Conservation (phyloP, 2,329 filamentous ascomycete species). For the Periglandula ipomoeae region DNA sequence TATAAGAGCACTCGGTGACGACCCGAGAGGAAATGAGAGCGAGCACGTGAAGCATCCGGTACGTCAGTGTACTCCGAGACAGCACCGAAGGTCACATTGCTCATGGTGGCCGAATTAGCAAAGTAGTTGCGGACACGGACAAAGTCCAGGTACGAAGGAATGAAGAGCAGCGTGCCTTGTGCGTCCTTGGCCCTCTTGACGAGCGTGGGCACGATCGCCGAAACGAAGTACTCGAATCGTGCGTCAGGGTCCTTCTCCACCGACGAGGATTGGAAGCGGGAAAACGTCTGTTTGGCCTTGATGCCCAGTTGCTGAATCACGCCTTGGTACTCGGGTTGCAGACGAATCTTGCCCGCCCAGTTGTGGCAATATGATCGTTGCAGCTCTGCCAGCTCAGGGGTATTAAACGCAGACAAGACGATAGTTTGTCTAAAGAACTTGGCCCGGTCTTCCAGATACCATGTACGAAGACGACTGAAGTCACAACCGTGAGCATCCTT, state of each 20-base stretch:
- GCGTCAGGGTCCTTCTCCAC: constrained; percentile 73
- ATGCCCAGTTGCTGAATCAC: constrained; percentile 65
- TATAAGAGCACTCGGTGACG: constrained; percentile 79
- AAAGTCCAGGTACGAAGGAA: constrained; percentile 92
- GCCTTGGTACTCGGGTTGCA: constrained; percentile 59
- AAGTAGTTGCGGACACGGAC: constrained; percentile 90
- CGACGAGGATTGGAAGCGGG: constrained; percentile 65
- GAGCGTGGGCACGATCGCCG: constrained; percentile 68
- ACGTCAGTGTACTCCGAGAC: constrained; percentile 83
- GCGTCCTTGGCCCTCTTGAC: constrained; percentile 56
- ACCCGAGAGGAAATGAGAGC: constrained; percentile 79
- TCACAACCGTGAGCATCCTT: constrained; percentile 87
- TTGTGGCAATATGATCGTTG: constrained; percentile 71
- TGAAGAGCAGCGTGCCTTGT: constrained; percentile 71
- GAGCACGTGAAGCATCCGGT: constrained; percentile 70
- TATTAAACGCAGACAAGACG: constrained; percentile 71
- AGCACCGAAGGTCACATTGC: constrained; percentile 54
- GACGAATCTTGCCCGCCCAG: constrained; percentile 67
- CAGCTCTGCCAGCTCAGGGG: constrained; percentile 77
- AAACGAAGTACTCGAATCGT: constrained; percentile 84
- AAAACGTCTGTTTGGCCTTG: constrained; percentile 78
- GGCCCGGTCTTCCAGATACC: constrained; percentile 87
- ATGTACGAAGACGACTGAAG: constrained; percentile 79
- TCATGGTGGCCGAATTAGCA: constrained; percentile 54
- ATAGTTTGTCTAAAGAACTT: constrained; percentile 78